Evolutionary conservation across 805 yeast genomes (phyloP).

Genomic region (Yarrowia divulgata): DNA sequence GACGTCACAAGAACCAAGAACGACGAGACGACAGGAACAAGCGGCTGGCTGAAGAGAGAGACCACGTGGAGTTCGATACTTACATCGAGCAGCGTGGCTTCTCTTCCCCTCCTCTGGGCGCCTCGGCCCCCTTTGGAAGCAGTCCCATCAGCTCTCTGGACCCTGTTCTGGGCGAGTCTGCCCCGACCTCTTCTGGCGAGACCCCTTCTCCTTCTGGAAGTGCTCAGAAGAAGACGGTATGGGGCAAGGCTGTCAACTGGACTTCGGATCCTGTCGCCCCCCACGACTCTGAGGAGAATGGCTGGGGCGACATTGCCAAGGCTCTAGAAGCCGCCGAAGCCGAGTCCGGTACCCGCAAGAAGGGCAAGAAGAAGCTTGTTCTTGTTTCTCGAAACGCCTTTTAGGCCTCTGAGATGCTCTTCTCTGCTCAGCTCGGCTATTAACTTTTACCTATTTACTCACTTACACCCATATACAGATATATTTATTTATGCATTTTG

Average conservation of each 20-base stretch:
- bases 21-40: conserved; percentile 47
- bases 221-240: conserved; percentile 40
- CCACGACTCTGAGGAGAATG: conserved; percentile 42
- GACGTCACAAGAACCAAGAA: conserved; percentile 43
- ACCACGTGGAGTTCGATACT: conserved; percentile 46
- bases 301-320: conserved; percentile 42
- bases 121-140: conserved; percentile 33
- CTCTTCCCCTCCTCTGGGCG: conserved; percentile 36
- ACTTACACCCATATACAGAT: conserved; percentile 38
- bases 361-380: conserved; percentile 48
- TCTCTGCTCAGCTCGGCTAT: neutral
- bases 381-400: conserved; percentile 43
- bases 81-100: conserved; percentile 34
- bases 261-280: conserved; percentile 42
- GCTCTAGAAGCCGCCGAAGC: conserved; percentile 41
- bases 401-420: conserved; percentile 27
- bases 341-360: conserved; percentile 40
- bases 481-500: conserved; percentile 38
- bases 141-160: conserved; percentile 21
- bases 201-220: conserved; percentile 36
- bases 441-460: conserved; percentile 27
- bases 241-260: conserved; percentile 44
- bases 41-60: conserved; percentile 49
- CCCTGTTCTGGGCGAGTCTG: conserved; percentile 20
- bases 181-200: conserved; percentile 21